Base-by-base conservation (phyloP, 768 basidiomycete species). In the Porphyrellus cyaneotinctus region DNA sequence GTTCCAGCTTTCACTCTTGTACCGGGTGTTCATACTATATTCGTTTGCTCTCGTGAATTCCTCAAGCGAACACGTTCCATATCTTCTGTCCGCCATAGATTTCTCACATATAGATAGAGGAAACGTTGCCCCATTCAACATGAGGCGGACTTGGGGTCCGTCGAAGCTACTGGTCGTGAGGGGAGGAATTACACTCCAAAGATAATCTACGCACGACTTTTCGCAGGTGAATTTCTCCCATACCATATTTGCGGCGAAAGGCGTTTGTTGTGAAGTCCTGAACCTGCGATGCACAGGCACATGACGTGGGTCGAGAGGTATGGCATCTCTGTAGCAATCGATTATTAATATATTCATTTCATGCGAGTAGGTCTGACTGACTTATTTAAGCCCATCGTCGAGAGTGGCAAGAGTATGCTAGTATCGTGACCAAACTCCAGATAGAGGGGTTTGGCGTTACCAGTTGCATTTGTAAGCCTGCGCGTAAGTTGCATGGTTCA, bases 391-490 rank as follows among this genome's bases (percentile, higher is more conserved):
- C 67, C 67, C 55, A 75, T 67, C 1, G 71, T 71, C 22, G 75
- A 70, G 30, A 74, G 52, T 6, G 70, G 69, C 23, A 72, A 39
- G 56, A 75, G 68, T 51, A 77, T 67, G 33, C 70, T 74, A 8
- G 68, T 72, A 47, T 75, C 72, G 54, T 75, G 73, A 5, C 74
- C 74, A 53, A 75, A 76, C 60, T 77, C 72, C 23, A 77, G 63
- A 60, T 72, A 74, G 20, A 73, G 59, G 36, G 63, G 43, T 47
- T 64, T 47, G 14, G 70, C 66, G 43, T 70, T 64, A 31, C 65
- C 70, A 23, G 68, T 70, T 20, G 58, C 52, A 61, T 74, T 74
- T 26, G 67, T 64, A 43, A 75, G 66, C 37, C 72, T 74, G 35
- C 30, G n/a, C 22, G 35, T 20, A 43, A 28, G 4, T 2, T 20